A percentile compares a stretch with the other conserved stretches of the same genome.
phyloP scores from a whole-genome alignment of 495 filamentous ascomycete species.

The Tuber microsphaerosporum region DNA sequence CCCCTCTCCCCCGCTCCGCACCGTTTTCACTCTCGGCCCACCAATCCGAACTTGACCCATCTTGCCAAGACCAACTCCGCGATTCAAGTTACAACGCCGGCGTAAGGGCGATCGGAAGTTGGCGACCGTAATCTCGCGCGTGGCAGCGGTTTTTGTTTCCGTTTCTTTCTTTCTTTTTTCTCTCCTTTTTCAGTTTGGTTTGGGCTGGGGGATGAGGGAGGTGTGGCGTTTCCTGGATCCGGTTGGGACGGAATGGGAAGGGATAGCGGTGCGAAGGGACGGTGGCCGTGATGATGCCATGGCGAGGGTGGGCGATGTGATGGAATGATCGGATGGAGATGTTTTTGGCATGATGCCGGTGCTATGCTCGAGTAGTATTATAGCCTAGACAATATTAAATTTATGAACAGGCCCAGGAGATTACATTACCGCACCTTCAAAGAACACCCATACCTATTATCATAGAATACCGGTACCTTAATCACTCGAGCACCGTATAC shows the following conservation, averaged over 20 bases:
- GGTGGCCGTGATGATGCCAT: no score
- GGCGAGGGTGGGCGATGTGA: no score
- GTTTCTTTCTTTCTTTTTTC: not conserved
- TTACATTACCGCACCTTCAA: not conserved
- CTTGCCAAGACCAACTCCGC: not conserved
- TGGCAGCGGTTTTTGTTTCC: not conserved
- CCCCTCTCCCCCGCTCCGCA: not conserved
- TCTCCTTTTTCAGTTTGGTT: not conserved
- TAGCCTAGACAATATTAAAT: not conserved
- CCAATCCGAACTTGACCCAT: not conserved
- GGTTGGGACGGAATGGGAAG: not conserved
- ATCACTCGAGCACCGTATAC: not conserved
- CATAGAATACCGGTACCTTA: not conserved
- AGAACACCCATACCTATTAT: not conserved
- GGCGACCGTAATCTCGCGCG: not conserved
- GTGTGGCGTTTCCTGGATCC: not conserved
- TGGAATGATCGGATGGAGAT: no score
- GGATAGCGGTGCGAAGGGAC: no score
- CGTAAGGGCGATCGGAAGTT: not conserved
- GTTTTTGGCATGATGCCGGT: no score
- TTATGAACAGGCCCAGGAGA: not conserved
- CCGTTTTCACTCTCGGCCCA: not conserved
- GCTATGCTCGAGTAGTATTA: no score
- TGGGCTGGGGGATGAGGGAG: not conserved
- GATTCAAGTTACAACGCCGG: not conserved